Percentiles rank a stretch among this genome's conserved stretches.
Evolutionary conservation across 2,329 filamentous ascomycete genomes (phyloP).

Genomic region (Pestalotiopsis sp.): DNA sequence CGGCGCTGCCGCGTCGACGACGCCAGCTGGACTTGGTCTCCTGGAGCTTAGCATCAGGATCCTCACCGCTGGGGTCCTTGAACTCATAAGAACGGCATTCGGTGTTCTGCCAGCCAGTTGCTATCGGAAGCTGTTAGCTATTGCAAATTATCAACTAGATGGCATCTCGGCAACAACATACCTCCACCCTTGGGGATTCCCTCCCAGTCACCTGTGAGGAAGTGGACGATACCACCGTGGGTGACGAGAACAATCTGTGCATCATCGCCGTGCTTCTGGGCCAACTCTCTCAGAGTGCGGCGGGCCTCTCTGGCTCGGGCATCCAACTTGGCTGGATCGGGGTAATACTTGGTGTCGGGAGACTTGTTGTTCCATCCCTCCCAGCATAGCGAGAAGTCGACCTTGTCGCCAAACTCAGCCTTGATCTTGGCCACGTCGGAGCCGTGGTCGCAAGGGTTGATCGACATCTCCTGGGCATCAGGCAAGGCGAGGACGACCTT

Average conservation of each 20-base stretch:
- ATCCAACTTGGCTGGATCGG: constrained; percentile 55
- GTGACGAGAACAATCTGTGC: constrained; percentile 75
- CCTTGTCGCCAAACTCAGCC: constrained; percentile 60
- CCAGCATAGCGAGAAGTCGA: constrained; percentile 65
- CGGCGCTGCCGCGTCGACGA: constrained; percentile 42
- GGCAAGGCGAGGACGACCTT: constrained; percentile 68
- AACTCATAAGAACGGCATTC: constrained; percentile 73
- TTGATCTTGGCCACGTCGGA: constrained; percentile 55
- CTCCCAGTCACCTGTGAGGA: constrained; percentile 80
- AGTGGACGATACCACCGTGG: constrained; percentile 84
- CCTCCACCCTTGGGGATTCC: constrained; percentile 50
- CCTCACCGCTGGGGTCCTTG: constrained; percentile 50
- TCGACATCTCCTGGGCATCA: constrained; percentile 77
- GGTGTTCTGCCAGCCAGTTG: constrained; percentile 75
- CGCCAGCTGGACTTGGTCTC: constrained; percentile 54
- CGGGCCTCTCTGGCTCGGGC: constrained; percentile 64
- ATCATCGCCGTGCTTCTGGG: constrained; percentile 45
- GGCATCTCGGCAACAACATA: constrained; percentile 22
- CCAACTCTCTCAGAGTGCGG: constrained; percentile 54
- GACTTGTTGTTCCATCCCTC: constrained; percentile 75
- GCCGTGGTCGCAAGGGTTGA: constrained; percentile 77
- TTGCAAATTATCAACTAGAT: neutral
- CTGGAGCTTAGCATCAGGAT: constrained; percentile 47
- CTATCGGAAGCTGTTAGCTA: constrained; percentile 37
- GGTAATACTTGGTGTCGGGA: constrained; percentile 45